Percentiles rank a stretch among this genome's conserved stretches.
These are phyloP conservation scores for Pichia norvegensis DNA, from an alignment of 1,139 yeast genomes.

Conservation along the genomic window DNA sequence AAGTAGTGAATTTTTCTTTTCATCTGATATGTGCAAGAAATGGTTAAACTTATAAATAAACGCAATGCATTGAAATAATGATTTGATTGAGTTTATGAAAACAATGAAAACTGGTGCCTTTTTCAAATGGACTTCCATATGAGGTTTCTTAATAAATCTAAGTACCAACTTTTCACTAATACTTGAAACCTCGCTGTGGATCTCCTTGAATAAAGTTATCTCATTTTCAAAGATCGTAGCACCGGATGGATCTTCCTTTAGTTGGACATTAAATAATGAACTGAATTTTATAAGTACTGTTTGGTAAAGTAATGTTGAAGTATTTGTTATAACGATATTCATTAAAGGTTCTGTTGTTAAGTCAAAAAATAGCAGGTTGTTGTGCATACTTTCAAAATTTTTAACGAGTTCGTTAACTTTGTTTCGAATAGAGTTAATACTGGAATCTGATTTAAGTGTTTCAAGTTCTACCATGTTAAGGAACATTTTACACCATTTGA, in stretches of 20 bases:
- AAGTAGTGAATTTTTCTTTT: slow-evolving; percentile 7
- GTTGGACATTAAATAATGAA: slow-evolving; percentile 18
- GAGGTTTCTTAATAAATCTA: slow-evolving; percentile 16
- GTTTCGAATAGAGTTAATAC: slow-evolving; percentile 15
- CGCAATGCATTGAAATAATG: slow-evolving; percentile 24
- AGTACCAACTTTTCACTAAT: slow-evolving; percentile 18
- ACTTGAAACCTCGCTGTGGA: slow-evolving; percentile 17
- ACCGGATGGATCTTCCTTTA: slow-evolving; percentile 13
- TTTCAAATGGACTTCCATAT: slow-evolving; percentile 14
- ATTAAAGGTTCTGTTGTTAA: slow-evolving; percentile 21
- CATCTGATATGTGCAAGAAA: slow-evolving; percentile 9
- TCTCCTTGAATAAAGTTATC: slow-evolving; percentile 16
- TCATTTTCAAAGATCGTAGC: slow-evolving; percentile 16
- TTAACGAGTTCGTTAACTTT: slow-evolving; percentile 23
- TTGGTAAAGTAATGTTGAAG: slow-evolving; percentile 23
- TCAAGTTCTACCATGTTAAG: slow-evolving; percentile 23
- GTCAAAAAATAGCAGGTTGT: slow-evolving; percentile 23
- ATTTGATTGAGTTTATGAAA: slow-evolving; percentile 23
- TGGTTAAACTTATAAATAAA: slow-evolving; percentile 18
- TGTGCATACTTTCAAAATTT: slow-evolving; percentile 23
- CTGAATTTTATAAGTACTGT: slow-evolving; percentile 22
- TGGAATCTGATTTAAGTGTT: slow-evolving; percentile 17
- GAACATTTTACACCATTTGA: slow-evolving; percentile 27
- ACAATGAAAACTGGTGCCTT: slow-evolving; percentile 21
- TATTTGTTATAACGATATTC: slow-evolving; percentile 21